Conservation (phyloP, 2,329 filamentous ascomycete species). For the Aureobasidium mangrovei region DNA sequence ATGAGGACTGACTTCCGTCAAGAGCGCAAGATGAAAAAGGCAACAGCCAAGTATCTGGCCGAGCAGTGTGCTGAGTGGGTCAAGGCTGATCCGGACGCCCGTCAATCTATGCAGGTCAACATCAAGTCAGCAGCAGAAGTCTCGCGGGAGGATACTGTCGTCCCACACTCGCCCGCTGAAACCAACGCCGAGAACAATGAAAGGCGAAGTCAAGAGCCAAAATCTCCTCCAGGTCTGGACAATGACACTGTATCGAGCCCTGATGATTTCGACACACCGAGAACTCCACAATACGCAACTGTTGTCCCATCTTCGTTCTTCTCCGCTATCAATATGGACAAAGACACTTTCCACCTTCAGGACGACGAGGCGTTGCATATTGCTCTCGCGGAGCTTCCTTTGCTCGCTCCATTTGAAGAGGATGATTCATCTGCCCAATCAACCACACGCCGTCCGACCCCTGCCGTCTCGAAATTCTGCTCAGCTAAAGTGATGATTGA, state of each 20-base stretch:
- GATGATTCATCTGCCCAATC: constrained; percentile 39
- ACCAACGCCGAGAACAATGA: constrained; percentile 14
- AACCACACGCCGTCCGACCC: constrained; percentile 42
- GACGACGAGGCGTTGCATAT: constrained; percentile 31
- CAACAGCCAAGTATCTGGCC: constrained; percentile 70
- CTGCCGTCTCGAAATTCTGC: constrained; percentile 80
- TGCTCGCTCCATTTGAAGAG: constrained; percentile 59
- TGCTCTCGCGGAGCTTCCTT: constrained; percentile 69
- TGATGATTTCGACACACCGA: constrained; percentile 13
- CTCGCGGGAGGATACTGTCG: constrained; percentile 18
- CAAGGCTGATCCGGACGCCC: constrained; percentile 53
- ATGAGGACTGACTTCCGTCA: constrained; percentile 95
- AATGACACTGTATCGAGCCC: constrained; percentile 9
- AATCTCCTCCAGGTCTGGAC: constrained; percentile 13
- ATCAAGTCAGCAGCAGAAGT: constrained; percentile 32
- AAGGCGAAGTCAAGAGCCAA: constrained; percentile 1
- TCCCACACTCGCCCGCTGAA: constrained; percentile 20
- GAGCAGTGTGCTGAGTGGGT: constrained; percentile 79
- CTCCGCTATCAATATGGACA: constrained; percentile 15
- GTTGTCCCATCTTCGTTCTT: constrained; percentile 15
- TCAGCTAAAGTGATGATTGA: constrained; percentile 68
- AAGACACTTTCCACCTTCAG: constrained; percentile 10
- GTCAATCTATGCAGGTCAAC: constrained; percentile 59
- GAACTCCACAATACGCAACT: constrained; percentile 14
- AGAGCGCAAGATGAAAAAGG: constrained; percentile 87